Evolutionary conservation across 768 basidiomycete species (phyloP).

Genomic region (Boletales sp.): DNA sequence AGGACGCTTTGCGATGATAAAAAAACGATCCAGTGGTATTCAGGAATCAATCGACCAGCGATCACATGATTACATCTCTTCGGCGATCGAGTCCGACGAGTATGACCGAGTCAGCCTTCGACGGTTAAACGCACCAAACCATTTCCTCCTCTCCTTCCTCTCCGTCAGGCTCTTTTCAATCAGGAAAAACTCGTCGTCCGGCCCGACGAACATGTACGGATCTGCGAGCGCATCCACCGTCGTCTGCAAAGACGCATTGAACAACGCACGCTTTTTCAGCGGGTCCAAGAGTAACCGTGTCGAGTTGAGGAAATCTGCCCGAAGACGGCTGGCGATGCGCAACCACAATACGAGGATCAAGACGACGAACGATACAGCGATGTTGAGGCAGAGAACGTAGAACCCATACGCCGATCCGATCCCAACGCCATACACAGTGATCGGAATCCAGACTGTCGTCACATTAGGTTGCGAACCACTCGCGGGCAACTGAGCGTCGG

Average conservation of each 20-base stretch:
- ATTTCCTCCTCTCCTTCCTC: not conserved
- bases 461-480: not conserved
- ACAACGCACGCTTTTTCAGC: conserved; percentile 2
- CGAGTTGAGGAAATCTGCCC: conserved; percentile 2
- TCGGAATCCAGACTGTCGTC: not conserved
- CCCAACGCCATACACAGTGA: not conserved
- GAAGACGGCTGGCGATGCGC: not conserved
- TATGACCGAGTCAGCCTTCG: not conserved
- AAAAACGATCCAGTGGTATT: no score
- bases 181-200: not conserved
- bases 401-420: not conserved
- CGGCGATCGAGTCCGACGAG: no score
- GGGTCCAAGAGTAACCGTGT: conserved; percentile 4
- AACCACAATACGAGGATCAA: not conserved
- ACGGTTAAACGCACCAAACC: not conserved
- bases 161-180: not conserved
- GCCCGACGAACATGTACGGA: not conserved
- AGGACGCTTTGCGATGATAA: no score
- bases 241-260: not conserved
- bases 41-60: no score
- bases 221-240: conserved; percentile 1
- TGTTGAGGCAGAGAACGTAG: not conserved
- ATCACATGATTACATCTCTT: no score
- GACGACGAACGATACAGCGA: conserved; percentile 3
- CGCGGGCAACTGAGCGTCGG: not conserved